Base-by-base conservation (phyloP, 2,329 filamentous ascomycete species). In the Chalaropsis thielavioides region DNA sequence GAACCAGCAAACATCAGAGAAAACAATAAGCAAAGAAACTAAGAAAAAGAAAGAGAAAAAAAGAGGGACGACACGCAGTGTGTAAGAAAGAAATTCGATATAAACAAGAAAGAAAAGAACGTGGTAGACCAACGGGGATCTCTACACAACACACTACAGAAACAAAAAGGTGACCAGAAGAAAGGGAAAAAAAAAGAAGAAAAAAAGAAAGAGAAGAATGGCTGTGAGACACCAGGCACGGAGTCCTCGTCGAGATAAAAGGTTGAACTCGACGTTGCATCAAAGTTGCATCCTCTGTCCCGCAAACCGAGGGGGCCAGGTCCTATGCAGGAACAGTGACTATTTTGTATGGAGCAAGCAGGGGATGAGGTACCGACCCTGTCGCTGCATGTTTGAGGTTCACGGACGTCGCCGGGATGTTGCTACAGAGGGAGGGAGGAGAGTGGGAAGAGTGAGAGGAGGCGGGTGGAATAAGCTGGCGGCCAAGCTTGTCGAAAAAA, bases 61-160 rank as follows among this genome's bases (percentile, higher is more conserved):
- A 63, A 54, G 54, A 66, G 31, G 60, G 64, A 66, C 61, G 58
- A 51, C 63, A 65, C 63, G 44, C 59, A 62, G 60, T 59, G 60
- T 49, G 59, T 44, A 40, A 58, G 22, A 43, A 43, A 46, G 35
- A 49, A 62, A 24, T n/a, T 6, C 35, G 17, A 49, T 43, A 43
- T 60, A 44, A 41, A 56, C 17, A 40, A 31, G 19, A 35, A 35
- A 60, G 22, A 60, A 61, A 49, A 51, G 31, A 35, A 22, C 27
- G 44, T 44, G 24, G n/a, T 24, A 62, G 19, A 62, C 15, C 60
- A 43, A 46, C 60, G 24, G 10, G 17, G 54, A 62, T 44, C 24
- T 31, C 43, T 3, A 62, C 41, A 31, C 43, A 51, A 51, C 61
- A 3, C 11, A 56, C 31, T 11, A 17, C 6, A 44, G 13, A 19